Base-by-base conservation (phyloP, 2,329 filamentous ascomycete genomes). In the Colletotrichum liaoningense region DNA sequence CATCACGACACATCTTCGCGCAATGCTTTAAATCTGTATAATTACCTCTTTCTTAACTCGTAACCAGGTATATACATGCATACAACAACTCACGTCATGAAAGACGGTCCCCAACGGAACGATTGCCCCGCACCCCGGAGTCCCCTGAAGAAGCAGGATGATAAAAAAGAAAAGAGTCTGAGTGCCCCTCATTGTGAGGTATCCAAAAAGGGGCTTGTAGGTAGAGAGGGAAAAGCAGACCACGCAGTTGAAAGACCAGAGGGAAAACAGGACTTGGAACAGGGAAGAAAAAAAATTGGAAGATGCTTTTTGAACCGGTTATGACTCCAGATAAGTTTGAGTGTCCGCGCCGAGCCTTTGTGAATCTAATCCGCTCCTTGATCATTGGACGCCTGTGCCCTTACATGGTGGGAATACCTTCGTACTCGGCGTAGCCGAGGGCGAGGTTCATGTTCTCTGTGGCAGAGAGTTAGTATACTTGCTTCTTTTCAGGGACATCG, bases 391-490 rank as follows among this genome's bases (percentile, higher is more conserved):
- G 46, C 22, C 56, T n/a, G 24, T 11, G 8, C 56, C 19, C 63
- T 78, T 82, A 86, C 82, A 86, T 84, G 63, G 81, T 80, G 22
- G 94, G 94, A 77, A 97, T 97, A 54, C 95, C 95, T 81, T 97
- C 93, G 80, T 95, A 97, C 85, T 97, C 95, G 58, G 90, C 92
- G 80, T 96, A 97, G 58, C 95, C 95, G 12, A 97, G 88, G n/a
- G 94, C 93, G 72, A 97, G 87, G 84, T 97, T 97, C 94, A 97
- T 97, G 84, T 97, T 97, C 88, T 97, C 92, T 93, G 80, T 75
- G 19, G 42, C 0, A 19, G 7, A 19, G 19, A 4, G 19, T 49
- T 49, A 49, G 8, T 49, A 22, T 9, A 49, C 19, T 19, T 49
- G 42, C 42, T 49, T 35, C 11, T 35, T n/a, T n/a, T n/a, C n/a